Evolutionary conservation across 441 rosid genomes (phyloP).

Genomic region (Gossypium davidsonii): DNA sequence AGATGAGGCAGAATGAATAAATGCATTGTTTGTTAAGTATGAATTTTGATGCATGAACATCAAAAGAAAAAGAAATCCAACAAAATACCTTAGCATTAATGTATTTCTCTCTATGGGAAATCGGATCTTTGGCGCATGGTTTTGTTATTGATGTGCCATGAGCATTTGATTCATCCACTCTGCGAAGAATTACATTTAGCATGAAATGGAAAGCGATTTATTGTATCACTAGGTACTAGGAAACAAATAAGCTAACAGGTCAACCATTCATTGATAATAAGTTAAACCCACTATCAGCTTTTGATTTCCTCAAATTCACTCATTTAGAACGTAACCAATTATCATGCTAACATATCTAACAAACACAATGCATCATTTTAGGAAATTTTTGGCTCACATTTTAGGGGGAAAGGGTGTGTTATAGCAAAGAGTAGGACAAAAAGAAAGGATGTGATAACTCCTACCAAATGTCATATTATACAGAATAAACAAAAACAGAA

Average conservation of each 20-base stretch:
- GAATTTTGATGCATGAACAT: background rate
- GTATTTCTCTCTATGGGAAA: slow-evolving; percentile 61
- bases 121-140: slow-evolving; percentile 56
- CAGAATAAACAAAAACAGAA: background rate
- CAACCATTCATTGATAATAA: background rate
- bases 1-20: background rate
- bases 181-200: slow-evolving; percentile 31
- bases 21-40: background rate
- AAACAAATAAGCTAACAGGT: background rate
- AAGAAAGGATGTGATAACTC: background rate
- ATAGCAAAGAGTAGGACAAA: background rate
- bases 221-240: background rate
- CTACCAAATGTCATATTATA: background rate
- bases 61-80: background rate
- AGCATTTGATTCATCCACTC: slow-evolving; percentile 34
- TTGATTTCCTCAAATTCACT: slow-evolving; percentile 5
- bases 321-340: background rate
- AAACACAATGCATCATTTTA: background rate
- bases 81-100: slow-evolving; percentile 67
- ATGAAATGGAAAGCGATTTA: background rate
- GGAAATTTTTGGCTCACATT: background rate
- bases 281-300: background rate
- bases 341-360: slow-evolving; percentile 1
- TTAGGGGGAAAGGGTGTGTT: background rate
- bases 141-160: slow-evolving; percentile 38